Conservation (phyloP, 257 asterid species). For the Solanum clarkiae region DNA sequence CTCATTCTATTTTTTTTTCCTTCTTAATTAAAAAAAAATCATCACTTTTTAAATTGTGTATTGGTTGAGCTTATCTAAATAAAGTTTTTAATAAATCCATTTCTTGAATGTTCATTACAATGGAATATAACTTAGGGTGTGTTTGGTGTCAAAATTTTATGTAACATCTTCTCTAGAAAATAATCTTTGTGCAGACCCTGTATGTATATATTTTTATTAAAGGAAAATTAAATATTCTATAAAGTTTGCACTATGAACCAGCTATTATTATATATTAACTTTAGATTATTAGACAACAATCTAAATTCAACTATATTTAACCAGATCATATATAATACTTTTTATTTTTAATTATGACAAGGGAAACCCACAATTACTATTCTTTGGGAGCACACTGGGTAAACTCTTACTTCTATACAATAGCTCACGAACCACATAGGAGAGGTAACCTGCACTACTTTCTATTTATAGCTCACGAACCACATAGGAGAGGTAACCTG, state of each 20-base stretch:
- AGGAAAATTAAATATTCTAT: neutral
- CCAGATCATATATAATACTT: neutral
- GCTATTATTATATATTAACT: neutral
- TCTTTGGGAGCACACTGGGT: too few species aligned
- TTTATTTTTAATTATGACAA: too few species aligned
- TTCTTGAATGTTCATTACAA: neutral
- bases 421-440: too few species aligned
- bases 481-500: too few species aligned
- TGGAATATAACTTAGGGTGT: neutral
- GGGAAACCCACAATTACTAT: too few species aligned
- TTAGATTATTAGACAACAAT: neutral
- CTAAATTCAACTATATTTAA: accelerated
- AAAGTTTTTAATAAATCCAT: neutral
- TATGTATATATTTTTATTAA: neutral
- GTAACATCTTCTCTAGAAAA: neutral
- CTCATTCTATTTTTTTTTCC: neutral
- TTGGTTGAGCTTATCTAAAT: neutral
- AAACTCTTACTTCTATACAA: too few species aligned
- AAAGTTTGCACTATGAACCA: neutral
- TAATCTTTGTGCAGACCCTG: neutral
- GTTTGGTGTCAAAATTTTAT: neutral
- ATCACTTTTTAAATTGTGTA: neutral
- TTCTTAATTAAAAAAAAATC: neutral
- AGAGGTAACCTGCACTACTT: neutral
- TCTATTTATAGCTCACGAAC: neutral